These are phyloP conservation scores for Kodamaea fukazawae DNA, from an alignment of 805 yeast species.

Conservation along the genomic window DNA sequence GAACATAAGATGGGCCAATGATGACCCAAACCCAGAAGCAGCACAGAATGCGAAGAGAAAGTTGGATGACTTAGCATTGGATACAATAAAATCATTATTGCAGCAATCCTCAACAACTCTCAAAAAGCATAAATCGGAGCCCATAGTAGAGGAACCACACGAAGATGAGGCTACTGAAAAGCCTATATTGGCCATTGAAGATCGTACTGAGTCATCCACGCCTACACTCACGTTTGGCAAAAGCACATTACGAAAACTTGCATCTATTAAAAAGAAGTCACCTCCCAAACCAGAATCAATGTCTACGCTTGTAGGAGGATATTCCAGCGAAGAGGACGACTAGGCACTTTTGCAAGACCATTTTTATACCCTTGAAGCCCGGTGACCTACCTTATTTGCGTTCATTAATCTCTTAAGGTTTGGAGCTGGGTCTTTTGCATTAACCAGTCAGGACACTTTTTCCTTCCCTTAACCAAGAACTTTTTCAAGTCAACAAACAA, in stretches of 20 bases:
- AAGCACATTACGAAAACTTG: constrained; percentile 9
- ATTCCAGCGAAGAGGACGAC: constrained; percentile 29
- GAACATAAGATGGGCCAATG: constrained; percentile 82
- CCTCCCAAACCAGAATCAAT: constrained; percentile 10
- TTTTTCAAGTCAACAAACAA: constrained; percentile 50
- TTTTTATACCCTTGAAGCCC: not conserved
- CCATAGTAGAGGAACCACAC: constrained; percentile 21
- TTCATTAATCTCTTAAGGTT: constrained; percentile 15
- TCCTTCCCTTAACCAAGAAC: constrained; percentile 41
- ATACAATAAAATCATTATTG: constrained; percentile 48
- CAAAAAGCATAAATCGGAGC: constrained; percentile 6
- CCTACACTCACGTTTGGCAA: constrained; percentile 9
- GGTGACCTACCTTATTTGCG: not conserved
- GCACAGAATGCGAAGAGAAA: constrained; percentile 47
- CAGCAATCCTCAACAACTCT: constrained; percentile 15
- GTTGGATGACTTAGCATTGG: constrained; percentile 51
- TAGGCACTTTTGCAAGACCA: constrained; percentile 8
- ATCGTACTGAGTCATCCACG: not conserved
- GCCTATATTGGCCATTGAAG: not conserved
- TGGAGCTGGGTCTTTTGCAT: constrained; percentile 3
- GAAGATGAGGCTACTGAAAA: constrained; percentile 4
- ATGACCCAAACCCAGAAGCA: constrained; percentile 77
- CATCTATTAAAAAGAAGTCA: constrained; percentile 5
- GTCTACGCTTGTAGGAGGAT: constrained; percentile 20
- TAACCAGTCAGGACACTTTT: constrained; percentile 30